These are phyloP conservation scores for Arachnopeziza araneosa DNA, from an alignment of 2,329 filamentous ascomycete genomes.

Conservation along the genomic window DNA sequence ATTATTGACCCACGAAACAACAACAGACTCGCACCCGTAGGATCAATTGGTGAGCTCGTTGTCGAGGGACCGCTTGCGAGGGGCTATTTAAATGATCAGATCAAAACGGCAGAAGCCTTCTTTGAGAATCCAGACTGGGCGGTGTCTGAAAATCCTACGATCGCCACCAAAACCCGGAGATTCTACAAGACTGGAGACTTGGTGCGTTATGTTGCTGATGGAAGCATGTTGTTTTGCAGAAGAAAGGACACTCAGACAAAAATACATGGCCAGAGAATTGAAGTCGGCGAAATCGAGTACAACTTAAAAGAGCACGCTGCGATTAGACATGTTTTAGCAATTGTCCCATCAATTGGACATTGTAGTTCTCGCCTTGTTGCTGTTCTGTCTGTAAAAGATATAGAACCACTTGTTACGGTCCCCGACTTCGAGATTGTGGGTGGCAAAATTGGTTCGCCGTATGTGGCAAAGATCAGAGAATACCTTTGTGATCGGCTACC, in stretches of 20 bases:
- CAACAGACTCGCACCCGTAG: conserved; percentile 12
- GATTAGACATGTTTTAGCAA: conserved; percentile 67
- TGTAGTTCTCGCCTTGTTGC: not conserved
- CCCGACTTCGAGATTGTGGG: not conserved
- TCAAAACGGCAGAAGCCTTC: conserved; percentile 37
- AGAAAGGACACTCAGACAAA: conserved; percentile 64
- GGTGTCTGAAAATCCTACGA: not conserved
- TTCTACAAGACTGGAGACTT: not conserved
- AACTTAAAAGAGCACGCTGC: conserved; percentile 10
- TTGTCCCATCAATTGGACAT: conserved; percentile 54
- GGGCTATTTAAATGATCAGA: conserved; percentile 45
- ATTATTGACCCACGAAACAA: conserved; percentile 6
- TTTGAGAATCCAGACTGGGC: not conserved
- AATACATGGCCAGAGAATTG: conserved; percentile 57
- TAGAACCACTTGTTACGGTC: not conserved
- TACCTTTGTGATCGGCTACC: conserved; percentile 14
- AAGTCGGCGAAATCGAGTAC: conserved; percentile 34
- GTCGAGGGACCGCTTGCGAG: conserved; percentile 35
- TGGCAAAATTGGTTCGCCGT: not conserved
- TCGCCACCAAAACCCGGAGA: not conserved
- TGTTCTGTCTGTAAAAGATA: not conserved
- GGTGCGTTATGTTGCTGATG: conserved; percentile 27
- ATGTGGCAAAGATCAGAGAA: not conserved
- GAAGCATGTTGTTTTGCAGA: conserved; percentile 49
- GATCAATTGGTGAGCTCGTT: conserved; percentile 16